phyloP scores from a whole-genome alignment of 495 filamentous ascomycete species.

The Friedmanniomyces endolithicus region DNA sequence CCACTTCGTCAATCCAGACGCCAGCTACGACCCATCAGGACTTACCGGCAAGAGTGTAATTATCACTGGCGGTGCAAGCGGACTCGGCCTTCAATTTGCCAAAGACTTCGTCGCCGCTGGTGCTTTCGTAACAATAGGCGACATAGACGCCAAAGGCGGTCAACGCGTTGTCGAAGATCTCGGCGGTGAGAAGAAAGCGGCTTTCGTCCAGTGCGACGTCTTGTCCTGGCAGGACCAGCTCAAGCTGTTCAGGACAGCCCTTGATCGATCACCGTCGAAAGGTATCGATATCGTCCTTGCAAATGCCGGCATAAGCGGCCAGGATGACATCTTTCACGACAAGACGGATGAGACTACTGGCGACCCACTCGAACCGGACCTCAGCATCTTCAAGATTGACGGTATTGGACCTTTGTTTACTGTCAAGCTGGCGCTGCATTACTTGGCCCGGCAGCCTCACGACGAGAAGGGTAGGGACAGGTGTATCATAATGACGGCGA shows the following conservation, averaged over 20 bases:
- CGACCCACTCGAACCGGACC: slow-evolving; percentile 40
- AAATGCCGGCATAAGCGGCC: slow-evolving; percentile 50
- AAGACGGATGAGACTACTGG: slow-evolving; percentile 11
- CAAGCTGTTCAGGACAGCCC: slow-evolving; percentile 44
- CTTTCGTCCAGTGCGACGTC: slow-evolving; percentile 41
- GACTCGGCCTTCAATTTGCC: slow-evolving; percentile 4
- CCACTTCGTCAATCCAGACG: background rate
- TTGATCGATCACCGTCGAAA: slow-evolving; percentile 40
- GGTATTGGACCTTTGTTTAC: slow-evolving; percentile 53
- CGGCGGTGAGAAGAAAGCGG: slow-evolving; percentile 5
- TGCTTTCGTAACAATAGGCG: slow-evolving; percentile 16
- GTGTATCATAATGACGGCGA: slow-evolving; percentile 5
- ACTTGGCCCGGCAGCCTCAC: slow-evolving; percentile 28
- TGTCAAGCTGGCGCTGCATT: slow-evolving; percentile 48
- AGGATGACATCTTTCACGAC: slow-evolving; percentile 29
- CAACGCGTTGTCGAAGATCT: slow-evolving; percentile 3
- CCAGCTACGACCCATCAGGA: background rate
- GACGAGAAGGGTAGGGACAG: background rate
- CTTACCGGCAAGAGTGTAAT: slow-evolving; percentile 12
- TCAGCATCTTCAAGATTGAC: slow-evolving; percentile 48
- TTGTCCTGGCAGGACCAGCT: slow-evolving; percentile 48
- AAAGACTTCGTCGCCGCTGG: slow-evolving; percentile 2
- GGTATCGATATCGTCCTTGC: slow-evolving; percentile 52
- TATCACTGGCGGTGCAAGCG: slow-evolving; percentile 12
- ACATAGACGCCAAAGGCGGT: slow-evolving; percentile 7